Conservation (phyloP, 345 rosid genomes). For the Brassica nigra region DNA sequence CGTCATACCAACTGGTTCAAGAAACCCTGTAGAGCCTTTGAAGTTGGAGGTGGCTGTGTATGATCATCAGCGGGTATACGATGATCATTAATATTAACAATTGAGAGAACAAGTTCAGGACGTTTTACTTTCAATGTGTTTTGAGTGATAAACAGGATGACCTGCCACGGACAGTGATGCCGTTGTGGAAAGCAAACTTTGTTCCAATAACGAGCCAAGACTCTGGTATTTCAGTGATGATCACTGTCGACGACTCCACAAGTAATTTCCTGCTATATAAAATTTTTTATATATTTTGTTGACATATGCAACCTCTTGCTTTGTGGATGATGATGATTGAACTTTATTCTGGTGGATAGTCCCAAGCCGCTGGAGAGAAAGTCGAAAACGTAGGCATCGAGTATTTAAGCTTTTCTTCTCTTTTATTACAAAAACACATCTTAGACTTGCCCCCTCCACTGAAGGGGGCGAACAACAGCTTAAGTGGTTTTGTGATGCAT, state of each 20-base stretch:
- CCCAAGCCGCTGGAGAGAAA: neutral
- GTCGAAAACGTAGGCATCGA: no score
- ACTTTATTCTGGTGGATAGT: slow-evolving; percentile 67
- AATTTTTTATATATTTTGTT: slow-evolving; percentile 4
- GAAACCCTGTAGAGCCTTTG: slow-evolving; percentile 62
- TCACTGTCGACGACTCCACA: slow-evolving; percentile 61
- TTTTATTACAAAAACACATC: slow-evolving; percentile 60
- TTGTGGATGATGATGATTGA: slow-evolving; percentile 42
- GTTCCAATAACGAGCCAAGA: slow-evolving; percentile 62
- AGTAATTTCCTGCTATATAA: slow-evolving; percentile 49
- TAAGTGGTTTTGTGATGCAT: slow-evolving; percentile 83
- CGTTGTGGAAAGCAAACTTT: slow-evolving; percentile 86
- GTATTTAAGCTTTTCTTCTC: neutral
- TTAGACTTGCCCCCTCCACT: slow-evolving; percentile 69
- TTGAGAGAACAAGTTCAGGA: neutral
- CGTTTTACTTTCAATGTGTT: neutral
- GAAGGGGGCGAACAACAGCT: slow-evolving; percentile 79
- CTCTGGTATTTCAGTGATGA: slow-evolving; percentile 67
- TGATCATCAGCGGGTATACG: slow-evolving; percentile 61
- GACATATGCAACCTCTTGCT: slow-evolving; percentile 23
- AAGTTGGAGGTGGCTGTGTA: slow-evolving; percentile 91
- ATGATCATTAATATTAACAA: slow-evolving; percentile 3
- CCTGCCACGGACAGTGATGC: slow-evolving; percentile 68
- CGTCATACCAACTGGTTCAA: slow-evolving; percentile 79
- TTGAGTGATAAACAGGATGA: slow-evolving; percentile 61